Evolutionary conservation across 805 yeast species (phyloP), one percentile per base, ranked within the genome.

Genomic region (Phaffomyces antillensis): DNA sequence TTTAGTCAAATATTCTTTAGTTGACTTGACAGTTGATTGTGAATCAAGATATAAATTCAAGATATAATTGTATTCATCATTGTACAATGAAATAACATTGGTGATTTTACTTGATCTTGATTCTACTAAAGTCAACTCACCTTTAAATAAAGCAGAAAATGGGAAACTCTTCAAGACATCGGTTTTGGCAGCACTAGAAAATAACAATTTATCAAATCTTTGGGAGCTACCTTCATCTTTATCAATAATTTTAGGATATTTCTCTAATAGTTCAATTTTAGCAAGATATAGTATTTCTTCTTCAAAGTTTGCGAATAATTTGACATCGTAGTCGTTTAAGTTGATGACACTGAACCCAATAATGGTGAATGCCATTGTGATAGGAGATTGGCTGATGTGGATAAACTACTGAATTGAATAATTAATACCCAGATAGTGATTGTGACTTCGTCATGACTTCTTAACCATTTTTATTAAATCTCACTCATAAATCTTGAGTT

Each of bases 251-350:
- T 42, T 39, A 25, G 53, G 58, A 33, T 47, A 53, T 41, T 48
- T 44, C 31, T 55, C 56, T 12, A 48, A 37, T 12, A 54, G 40
- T 34, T 49, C 46, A 26, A 56, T 45, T 33, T 51, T 49, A 16
- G 59, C 47, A 13, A 56, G 36, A 47, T 56, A 54, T 18, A 56
- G 43, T 8, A 44, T 48, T 28, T 48, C 52, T n/a, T 51, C 56
- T 35, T 53, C 52, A 20, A 44, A 49, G 4, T 43, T 39, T 7
- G 55, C 31, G 41, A 54, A 53, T 16, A 56, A 42, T 31, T 53
- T 56, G 42, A 52, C 54, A 23, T 49, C 56, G 40, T 54, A 56
- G 43, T 56, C 60, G 44, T 56, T 56, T 17, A 56, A 46, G 36
- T 55, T 55, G 47, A 50, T 49, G 23, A 55, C 48, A 43, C 51